phyloP scores from a whole-genome alignment of 2,329 filamentous ascomycete species.

The Botrytis paeoniae region DNA sequence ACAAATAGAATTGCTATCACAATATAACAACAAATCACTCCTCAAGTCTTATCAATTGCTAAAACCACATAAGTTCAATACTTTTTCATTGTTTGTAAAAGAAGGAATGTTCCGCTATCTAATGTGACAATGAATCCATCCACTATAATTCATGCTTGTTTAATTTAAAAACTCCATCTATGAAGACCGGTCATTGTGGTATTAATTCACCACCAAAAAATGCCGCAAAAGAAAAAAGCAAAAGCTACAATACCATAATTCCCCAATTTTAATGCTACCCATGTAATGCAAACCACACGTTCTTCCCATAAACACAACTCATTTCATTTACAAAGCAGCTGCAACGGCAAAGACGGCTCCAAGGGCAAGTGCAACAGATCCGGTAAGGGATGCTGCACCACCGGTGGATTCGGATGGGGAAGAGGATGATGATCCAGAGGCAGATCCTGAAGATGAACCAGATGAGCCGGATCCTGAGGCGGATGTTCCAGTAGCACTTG shows the following conservation, averaged over 20 bases:
- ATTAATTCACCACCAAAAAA: constrained; percentile 6
- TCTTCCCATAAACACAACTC: not conserved
- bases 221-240: constrained; percentile 6
- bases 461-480: constrained; percentile 20
- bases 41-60: not conserved
- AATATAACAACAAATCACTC: not conserved
- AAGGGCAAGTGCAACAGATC: constrained; percentile 14
- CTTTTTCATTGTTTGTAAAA: not conserved
- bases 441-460: constrained; percentile 15
- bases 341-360: constrained; percentile 17
- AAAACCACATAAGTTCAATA: not conserved
- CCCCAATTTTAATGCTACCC: constrained; percentile 6
- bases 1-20: not conserved
- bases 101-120: not conserved
- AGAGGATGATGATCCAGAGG: constrained; percentile 15
- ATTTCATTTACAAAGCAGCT: constrained; percentile 16
- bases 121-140: constrained; percentile 6
- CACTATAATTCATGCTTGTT: not conserved
- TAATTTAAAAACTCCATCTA: constrained; percentile 17
- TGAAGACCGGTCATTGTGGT: constrained; percentile 1
- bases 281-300: not conserved
- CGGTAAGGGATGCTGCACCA: constrained; percentile 21
- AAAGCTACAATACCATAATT: not conserved
- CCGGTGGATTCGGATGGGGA: constrained; percentile 19
- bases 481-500: constrained; percentile 13